Conservation (phyloP, 2,329 filamentous ascomycete species). For the Periconia digitata region DNA sequence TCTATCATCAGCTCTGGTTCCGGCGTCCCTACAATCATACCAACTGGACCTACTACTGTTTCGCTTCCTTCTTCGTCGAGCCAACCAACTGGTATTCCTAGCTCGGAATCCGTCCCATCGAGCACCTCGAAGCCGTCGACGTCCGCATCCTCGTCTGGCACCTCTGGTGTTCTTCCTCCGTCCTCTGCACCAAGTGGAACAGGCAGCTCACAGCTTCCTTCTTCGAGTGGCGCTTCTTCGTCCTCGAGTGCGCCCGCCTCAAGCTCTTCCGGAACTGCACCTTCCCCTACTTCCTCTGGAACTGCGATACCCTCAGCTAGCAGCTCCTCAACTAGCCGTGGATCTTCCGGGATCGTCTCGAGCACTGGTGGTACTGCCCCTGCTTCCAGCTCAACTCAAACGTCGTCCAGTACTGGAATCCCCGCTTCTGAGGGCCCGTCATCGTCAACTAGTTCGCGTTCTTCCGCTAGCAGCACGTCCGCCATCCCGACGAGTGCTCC, state of each 20-base stretch:
- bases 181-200: neutral
- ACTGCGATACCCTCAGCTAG: conserved; percentile 3
- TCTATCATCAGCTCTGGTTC: neutral
- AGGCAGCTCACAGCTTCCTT: neutral
- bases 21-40: conserved; percentile 10
- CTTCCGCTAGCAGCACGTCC: conserved; percentile 1
- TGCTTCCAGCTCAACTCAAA: conserved; percentile 3
- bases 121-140: neutral
- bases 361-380: conserved; percentile 13
- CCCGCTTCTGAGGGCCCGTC: neutral
- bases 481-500: conserved; percentile 12
- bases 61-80: conserved; percentile 8
- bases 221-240: neutral
- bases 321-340: conserved; percentile 8
- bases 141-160: neutral
- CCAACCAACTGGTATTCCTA: conserved; percentile 5
- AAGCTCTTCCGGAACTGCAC: neutral
- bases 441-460: neutral
- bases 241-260: neutral
- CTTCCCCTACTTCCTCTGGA: neutral
- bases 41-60: conserved; percentile 8
- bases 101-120: conserved; percentile 7
- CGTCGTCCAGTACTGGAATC: neutral
- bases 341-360: conserved; percentile 4
- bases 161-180: conserved; percentile 1